Conservation (phyloP, 225 moss, liverwort and hornwort genomes). For the Polytrichum commune region DNA sequence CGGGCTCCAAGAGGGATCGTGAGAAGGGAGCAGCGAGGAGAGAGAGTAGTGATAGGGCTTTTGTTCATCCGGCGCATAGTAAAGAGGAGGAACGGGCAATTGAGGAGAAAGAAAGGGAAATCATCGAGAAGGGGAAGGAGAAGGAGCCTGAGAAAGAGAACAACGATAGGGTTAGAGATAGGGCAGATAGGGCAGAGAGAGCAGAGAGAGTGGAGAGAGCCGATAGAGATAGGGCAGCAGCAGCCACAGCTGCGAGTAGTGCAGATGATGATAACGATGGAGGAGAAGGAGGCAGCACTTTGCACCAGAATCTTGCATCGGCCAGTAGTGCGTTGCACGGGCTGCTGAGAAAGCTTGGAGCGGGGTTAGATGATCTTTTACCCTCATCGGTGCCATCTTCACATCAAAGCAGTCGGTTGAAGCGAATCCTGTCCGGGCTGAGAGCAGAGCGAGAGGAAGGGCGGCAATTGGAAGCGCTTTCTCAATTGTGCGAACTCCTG, state of each 20-base stretch:
- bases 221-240: constrained; percentile 42
- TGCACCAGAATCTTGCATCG: constrained; percentile 71
- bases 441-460: constrained; percentile 74
- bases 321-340: constrained; percentile 76
- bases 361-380: constrained; percentile 67
- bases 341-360: constrained; percentile 68
- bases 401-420: constrained; percentile 70
- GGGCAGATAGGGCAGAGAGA: constrained; percentile 21
- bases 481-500: constrained; percentile 76
- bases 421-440: constrained; percentile 69
- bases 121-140: constrained; percentile 25
- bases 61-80: constrained; percentile 17
- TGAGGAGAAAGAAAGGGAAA: constrained; percentile 17
- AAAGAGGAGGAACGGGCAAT: constrained; percentile 24
- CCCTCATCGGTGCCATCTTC: constrained; percentile 65
- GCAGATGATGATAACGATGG: constrained; percentile 64
- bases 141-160: constrained; percentile 30
- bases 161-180: constrained; percentile 1
- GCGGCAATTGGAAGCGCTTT: constrained; percentile 71
- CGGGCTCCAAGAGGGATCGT: constrained; percentile 45
- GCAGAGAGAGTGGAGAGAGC: constrained; percentile 52
- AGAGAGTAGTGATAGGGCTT: constrained; percentile 29
- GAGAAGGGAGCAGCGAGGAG: constrained; percentile 36
- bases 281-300: constrained; percentile 62
- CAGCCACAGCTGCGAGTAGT: constrained; percentile 30